Evolutionary conservation across 2,329 filamentous ascomycete species (phyloP).

Genomic region (Curvularia spicifera): DNA sequence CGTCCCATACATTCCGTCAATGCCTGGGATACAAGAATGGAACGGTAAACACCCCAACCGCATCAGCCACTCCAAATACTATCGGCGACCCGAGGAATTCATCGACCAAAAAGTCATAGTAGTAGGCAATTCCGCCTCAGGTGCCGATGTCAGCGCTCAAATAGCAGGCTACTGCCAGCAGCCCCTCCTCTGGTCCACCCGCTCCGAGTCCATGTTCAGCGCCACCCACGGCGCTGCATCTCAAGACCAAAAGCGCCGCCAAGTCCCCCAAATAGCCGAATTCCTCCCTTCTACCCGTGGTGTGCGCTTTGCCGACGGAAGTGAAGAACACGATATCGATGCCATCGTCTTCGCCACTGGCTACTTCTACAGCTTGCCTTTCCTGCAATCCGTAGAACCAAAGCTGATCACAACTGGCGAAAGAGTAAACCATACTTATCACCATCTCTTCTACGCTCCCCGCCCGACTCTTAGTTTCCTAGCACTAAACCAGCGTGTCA

Average conservation of each 20-base stretch:
- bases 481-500: conserved; percentile 77
- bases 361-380: conserved; percentile 85
- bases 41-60: conserved; percentile 45
- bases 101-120: conserved; percentile 74
- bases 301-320: conserved; percentile 71
- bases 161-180: conserved; percentile 68
- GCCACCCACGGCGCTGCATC: conserved; percentile 17
- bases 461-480: conserved; percentile 82
- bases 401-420: conserved; percentile 71
- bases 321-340: conserved; percentile 71
- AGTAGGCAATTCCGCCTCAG: conserved; percentile 84
- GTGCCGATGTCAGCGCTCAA: conserved; percentile 81
- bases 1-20: conserved; percentile 54
- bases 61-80: conserved; percentile 72
- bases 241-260: conserved; percentile 58
- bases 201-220: conserved; percentile 23
- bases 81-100: conserved; percentile 70
- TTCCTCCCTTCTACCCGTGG: conserved; percentile 64
- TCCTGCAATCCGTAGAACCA: conserved; percentile 63
- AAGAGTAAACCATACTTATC: conserved; percentile 74
- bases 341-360: conserved; percentile 86
- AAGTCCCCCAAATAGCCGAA: conserved; percentile 60
- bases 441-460: conserved; percentile 77
- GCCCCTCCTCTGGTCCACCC: conserved; percentile 58
- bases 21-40: conserved; percentile 53